These are phyloP conservation scores for Fusarium nurragi DNA, from an alignment of 2,329 filamentous ascomycete species.

Conservation along the genomic window DNA sequence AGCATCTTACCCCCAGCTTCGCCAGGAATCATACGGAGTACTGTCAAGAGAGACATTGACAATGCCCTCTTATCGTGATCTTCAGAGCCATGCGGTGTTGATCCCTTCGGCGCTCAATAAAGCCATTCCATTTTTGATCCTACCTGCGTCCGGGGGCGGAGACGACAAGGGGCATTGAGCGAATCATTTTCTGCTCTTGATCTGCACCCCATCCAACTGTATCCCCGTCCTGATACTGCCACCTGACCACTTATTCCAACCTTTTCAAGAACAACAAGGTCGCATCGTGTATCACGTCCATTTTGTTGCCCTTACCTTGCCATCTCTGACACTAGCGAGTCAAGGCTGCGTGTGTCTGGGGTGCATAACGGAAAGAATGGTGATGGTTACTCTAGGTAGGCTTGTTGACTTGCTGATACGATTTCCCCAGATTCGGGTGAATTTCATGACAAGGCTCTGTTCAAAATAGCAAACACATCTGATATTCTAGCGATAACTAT, in stretches of 20 bases:
- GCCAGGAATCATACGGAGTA: constrained; percentile 15
- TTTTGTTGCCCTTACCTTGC: constrained; percentile 15
- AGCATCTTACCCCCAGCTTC: constrained; percentile 24
- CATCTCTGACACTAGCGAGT: constrained; percentile 20
- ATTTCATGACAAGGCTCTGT: constrained; percentile 1
- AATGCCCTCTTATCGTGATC: constrained; percentile 35
- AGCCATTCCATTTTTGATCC: constrained; percentile 36
- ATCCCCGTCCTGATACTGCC: constrained; percentile 37
- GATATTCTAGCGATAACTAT: neutral
- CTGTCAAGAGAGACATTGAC: constrained; percentile 12
- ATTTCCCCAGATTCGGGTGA: constrained; percentile 24
- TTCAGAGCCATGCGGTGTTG: constrained; percentile 34
- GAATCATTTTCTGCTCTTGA: constrained; percentile 34
- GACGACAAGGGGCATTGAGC: constrained; percentile 16
- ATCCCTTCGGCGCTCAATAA: constrained; percentile 13
- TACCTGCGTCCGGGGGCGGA: constrained; percentile 36
- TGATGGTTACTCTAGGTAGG: constrained; percentile 15
- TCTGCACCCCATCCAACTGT: constrained; percentile 37
- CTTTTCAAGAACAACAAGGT: constrained; percentile 28
- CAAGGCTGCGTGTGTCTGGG: constrained; percentile 18
- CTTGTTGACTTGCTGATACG: constrained; percentile 12
- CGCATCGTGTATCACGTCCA: constrained; percentile 26
- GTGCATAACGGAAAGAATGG: constrained; percentile 22
- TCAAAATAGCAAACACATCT: constrained; percentile 6
- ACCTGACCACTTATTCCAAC: constrained; percentile 43